These are phyloP conservation scores for Tetracladium setigerum DNA, from an alignment of 495 filamentous ascomycete species.

Conservation along the genomic window DNA sequence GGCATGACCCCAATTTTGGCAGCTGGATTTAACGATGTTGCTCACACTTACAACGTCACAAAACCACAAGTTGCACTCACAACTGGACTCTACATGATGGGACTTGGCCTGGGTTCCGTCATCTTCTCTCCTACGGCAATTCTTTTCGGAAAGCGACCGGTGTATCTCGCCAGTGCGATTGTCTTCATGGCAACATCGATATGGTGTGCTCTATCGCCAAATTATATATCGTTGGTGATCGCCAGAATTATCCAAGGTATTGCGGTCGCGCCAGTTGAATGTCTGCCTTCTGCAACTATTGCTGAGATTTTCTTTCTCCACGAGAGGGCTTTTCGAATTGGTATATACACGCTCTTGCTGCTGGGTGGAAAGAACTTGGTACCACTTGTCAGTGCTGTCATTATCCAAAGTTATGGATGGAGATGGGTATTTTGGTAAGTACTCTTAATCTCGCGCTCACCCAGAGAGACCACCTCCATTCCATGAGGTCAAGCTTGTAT, in stretches of 20 bases:
- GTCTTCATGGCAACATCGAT: constrained; percentile 70
- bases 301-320: constrained; percentile 97
- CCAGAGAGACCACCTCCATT: not conserved
- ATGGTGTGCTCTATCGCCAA: constrained; percentile 83
- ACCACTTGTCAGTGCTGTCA: constrained; percentile 78
- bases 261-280: constrained; percentile 87
- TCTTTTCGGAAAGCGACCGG: constrained; percentile 81
- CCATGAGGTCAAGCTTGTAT: too few relatives aligned
- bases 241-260: constrained; percentile 84
- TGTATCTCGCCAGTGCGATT: constrained; percentile 74
- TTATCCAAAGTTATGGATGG: constrained; percentile 75
- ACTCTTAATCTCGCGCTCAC: too few relatives aligned
- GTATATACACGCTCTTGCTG: constrained; percentile 88
- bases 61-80: constrained; percentile 77
- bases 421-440: constrained; percentile 87
- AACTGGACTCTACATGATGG: constrained; percentile 94
- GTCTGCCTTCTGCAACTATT: constrained; percentile 87
- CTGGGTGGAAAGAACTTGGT: constrained; percentile 91
- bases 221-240: constrained; percentile 69
- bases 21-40: constrained; percentile 82
- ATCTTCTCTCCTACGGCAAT: constrained; percentile 88
- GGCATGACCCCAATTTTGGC: constrained; percentile 90
- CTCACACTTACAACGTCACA: constrained; percentile 58
- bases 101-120: constrained; percentile 77
- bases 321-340: constrained; percentile 87